Evolutionary conservation across 2,329 filamentous ascomycete genomes (phyloP).

Genomic region (Talaromyces amestolkiae): DNA sequence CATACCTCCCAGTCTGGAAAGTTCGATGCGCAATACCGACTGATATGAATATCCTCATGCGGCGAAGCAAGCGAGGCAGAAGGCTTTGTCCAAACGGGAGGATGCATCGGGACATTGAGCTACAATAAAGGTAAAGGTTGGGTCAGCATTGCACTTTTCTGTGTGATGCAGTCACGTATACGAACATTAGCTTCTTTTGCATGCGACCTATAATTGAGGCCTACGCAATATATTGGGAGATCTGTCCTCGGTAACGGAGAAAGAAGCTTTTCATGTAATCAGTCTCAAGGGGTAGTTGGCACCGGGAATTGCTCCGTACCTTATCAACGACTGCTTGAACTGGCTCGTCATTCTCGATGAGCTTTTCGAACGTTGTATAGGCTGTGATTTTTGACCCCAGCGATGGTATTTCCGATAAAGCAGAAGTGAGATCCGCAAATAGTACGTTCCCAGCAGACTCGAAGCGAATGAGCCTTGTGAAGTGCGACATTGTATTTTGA

Average conservation of each 20-base stretch:
- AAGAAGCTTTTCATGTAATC: not conserved
- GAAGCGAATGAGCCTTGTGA: not conserved
- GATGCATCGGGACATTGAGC: constrained; percentile 17
- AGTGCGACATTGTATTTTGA: not conserved
- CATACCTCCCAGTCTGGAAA: constrained; percentile 17
- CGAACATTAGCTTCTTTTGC: constrained; percentile 14
- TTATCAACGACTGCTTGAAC: not conserved
- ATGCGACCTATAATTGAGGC: constrained; percentile 11
- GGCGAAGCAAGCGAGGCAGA: constrained; percentile 8
- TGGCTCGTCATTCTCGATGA: not conserved
- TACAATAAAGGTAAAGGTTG: not conserved
- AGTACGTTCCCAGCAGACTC: not conserved
- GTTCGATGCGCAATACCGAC: constrained; percentile 15
- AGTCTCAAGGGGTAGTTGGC: not conserved
- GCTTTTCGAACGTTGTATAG: not conserved
- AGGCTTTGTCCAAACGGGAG: constrained; percentile 17
- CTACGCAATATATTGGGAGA: constrained; percentile 15
- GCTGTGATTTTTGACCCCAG: not conserved
- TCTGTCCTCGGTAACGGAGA: constrained; percentile 4
- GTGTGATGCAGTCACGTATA: not conserved
- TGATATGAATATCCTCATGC: constrained; percentile 9
- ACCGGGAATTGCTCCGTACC: not conserved
- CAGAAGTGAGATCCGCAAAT: not conserved
- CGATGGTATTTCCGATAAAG: not conserved
- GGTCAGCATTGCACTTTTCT: not conserved